Conservation (phyloP, 1,139 yeast genomes). For the Geotrichum australiense region DNA sequence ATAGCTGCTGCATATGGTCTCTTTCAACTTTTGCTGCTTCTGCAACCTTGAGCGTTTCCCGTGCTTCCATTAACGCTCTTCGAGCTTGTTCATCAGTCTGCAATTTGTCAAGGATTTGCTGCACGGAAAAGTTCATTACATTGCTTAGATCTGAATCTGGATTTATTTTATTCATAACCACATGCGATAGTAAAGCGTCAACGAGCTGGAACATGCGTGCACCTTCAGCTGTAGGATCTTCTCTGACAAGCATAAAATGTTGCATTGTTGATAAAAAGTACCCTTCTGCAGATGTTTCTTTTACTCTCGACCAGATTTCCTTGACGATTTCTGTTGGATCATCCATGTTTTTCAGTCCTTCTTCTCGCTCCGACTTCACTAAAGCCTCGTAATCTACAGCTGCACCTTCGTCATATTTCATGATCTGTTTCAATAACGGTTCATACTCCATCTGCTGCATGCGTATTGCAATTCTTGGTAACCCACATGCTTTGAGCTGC, state of each 20-base stretch:
- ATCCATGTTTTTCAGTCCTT: constrained; percentile 38
- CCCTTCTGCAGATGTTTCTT: constrained; percentile 62
- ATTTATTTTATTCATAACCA: constrained; percentile 48
- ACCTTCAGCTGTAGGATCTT: constrained; percentile 51
- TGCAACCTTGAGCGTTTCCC: constrained; percentile 56
- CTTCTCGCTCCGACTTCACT: constrained; percentile 52
- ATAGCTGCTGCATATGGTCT: constrained; percentile 65
- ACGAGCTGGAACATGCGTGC: constrained; percentile 67
- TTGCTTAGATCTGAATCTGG: constrained; percentile 64
- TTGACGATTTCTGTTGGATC: constrained; percentile 69
- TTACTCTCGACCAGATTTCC: constrained; percentile 46
- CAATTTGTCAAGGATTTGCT: constrained; percentile 64
- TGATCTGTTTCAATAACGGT: constrained; percentile 57
- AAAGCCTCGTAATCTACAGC: constrained; percentile 65
- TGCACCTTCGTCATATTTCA: constrained; percentile 57
- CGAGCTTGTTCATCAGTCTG: constrained; percentile 88
- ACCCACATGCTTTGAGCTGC: constrained; percentile 70
- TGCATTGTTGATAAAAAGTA: constrained; percentile 76
- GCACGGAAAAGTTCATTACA: constrained; percentile 77
- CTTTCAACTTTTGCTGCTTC: constrained; percentile 83
- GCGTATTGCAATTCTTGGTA: constrained; percentile 53
- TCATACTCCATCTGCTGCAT: constrained; percentile 59
- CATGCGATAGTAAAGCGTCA: constrained; percentile 76
- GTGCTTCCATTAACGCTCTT: constrained; percentile 67
- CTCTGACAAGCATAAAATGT: constrained; percentile 57